Percentiles rank a stretch among this genome's conserved stretches.
Evolutionary conservation across 2,329 filamentous ascomycete species (phyloP).

Genomic region (Seiridium cupressi): DNA sequence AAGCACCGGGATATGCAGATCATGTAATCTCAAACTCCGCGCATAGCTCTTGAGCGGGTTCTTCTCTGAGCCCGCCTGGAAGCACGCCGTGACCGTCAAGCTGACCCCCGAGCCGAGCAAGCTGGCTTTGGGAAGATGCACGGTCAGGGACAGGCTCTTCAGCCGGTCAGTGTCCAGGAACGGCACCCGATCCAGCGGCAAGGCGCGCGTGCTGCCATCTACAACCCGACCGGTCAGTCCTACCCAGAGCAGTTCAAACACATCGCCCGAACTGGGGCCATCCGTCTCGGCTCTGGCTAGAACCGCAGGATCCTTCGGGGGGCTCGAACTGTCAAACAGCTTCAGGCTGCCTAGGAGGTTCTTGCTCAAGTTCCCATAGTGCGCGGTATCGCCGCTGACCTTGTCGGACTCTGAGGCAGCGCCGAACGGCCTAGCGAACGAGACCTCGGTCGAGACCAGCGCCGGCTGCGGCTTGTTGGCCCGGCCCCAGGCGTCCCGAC

Average conservation of each 20-base stretch:
- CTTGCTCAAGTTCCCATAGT: slow-evolving; percentile 73
- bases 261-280: slow-evolving; percentile 21
- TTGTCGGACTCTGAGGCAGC: slow-evolving; percentile 57
- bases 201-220: slow-evolving; percentile 26
- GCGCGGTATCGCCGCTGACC: slow-evolving; percentile 68
- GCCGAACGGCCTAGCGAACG: slow-evolving; percentile 53
- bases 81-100: slow-evolving; percentile 45
- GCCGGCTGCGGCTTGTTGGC: slow-evolving; percentile 58
- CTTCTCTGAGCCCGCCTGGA: slow-evolving; percentile 26
- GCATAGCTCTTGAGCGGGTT: slow-evolving; percentile 27
- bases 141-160: slow-evolving; percentile 47
- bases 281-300: slow-evolving; percentile 12
- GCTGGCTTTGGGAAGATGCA: slow-evolving; percentile 66
- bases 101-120: slow-evolving; percentile 62
- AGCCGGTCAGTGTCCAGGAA: slow-evolving; percentile 36
- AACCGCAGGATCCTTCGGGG: slow-evolving; percentile 1
- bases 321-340: slow-evolving; percentile 14
- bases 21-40: slow-evolving; percentile 47
- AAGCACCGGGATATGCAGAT: slow-evolving; percentile 63
- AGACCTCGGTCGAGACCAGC: slow-evolving; percentile 58
- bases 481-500: slow-evolving; percentile 68
- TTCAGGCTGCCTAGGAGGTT: slow-evolving; percentile 50
- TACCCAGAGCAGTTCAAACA: slow-evolving; percentile 35
- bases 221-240: slow-evolving; percentile 33
- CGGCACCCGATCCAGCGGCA: slow-evolving; percentile 26